Evolutionary conservation across 768 basidiomycete species (phyloP).

Genomic region (Rhizopogon vesiculosus): DNA sequence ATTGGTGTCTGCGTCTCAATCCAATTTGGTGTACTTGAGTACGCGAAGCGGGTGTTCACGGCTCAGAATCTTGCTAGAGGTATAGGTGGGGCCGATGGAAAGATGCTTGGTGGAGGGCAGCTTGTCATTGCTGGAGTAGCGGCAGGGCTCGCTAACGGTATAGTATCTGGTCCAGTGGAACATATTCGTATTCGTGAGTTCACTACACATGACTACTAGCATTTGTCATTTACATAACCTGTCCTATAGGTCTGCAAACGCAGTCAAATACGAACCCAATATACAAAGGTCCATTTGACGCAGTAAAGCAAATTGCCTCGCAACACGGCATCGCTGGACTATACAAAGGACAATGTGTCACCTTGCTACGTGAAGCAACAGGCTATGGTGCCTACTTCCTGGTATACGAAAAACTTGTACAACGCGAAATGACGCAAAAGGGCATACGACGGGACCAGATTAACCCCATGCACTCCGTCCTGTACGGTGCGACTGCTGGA

Average conservation of each 20-base stretch:
- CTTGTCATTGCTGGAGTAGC: slow-evolving; percentile 73
- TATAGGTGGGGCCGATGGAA: slow-evolving; percentile 61
- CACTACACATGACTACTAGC: neutral
- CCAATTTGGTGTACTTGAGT: slow-evolving; percentile 89
- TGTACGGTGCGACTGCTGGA: slow-evolving; percentile 90
- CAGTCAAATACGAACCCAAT: slow-evolving; percentile 74
- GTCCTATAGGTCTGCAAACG: slow-evolving; percentile 73
- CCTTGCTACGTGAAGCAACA: slow-evolving; percentile 75
- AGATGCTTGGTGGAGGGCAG: slow-evolving; percentile 55
- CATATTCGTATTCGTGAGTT: slow-evolving; percentile 91
- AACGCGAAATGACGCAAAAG: slow-evolving; percentile 74
- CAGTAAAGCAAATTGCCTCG: slow-evolving; percentile 77
- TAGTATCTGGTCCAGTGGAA: slow-evolving; percentile 95
- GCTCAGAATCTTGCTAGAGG: slow-evolving; percentile 54
- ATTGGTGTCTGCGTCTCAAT: slow-evolving; percentile 96
- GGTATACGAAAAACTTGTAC: slow-evolving; percentile 89
- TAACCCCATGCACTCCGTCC: slow-evolving; percentile 67
- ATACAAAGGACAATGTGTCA: slow-evolving; percentile 90
- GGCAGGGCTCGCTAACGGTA: slow-evolving; percentile 86
- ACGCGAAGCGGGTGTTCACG: slow-evolving; percentile 76
- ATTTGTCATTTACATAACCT: neutral
- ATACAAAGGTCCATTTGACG: slow-evolving; percentile 85
- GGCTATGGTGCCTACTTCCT: slow-evolving; percentile 90
- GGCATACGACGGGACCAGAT: slow-evolving; percentile 74
- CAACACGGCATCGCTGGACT: slow-evolving; percentile 77